Conservation (phyloP, 2,329 filamentous ascomycete genomes). For the Penicillium decumbens region DNA sequence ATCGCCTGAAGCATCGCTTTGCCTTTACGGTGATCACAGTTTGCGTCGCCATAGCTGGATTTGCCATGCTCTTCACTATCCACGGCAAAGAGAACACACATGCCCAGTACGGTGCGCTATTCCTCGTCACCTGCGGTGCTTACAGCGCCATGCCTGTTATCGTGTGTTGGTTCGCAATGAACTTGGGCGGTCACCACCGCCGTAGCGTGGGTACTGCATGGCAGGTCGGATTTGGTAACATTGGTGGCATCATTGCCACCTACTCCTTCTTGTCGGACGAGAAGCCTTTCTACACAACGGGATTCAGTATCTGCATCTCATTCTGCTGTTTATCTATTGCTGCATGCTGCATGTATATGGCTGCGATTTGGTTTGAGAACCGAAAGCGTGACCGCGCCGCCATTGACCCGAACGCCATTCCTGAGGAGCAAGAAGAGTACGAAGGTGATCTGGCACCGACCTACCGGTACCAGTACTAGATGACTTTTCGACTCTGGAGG, state of each 20-base stretch:
- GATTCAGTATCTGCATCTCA: constrained; percentile 71
- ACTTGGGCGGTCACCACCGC: constrained; percentile 67
- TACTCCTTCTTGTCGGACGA: constrained; percentile 65
- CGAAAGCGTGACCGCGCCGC: constrained; percentile 34
- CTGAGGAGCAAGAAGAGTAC: constrained; percentile 33
- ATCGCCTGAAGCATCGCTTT: constrained; percentile 68
- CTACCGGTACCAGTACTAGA: constrained; percentile 40
- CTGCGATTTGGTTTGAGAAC: constrained; percentile 39
- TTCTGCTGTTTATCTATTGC: constrained; percentile 66
- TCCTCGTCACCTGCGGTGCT: constrained; percentile 71
- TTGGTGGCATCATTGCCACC: constrained; percentile 73
- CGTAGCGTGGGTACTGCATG: constrained; percentile 67
- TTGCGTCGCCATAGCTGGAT: constrained; percentile 65
- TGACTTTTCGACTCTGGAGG: not conserved
- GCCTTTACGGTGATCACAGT: constrained; percentile 67
- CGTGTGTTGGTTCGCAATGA: constrained; percentile 80
- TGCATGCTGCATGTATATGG: constrained; percentile 40
- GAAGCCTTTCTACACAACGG: constrained; percentile 61
- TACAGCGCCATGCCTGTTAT: constrained; percentile 89
- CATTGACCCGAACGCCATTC: constrained; percentile 20
- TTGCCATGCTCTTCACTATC: constrained; percentile 67
- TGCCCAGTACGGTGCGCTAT: constrained; percentile 73
- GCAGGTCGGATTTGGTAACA: constrained; percentile 73
- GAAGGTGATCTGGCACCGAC: constrained; percentile 42
- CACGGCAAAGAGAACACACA: constrained; percentile 56